These are phyloP conservation scores for Trichosporon ovoides DNA, from an alignment of 1,284 basidiomycete species.

Conservation along the genomic window DNA sequence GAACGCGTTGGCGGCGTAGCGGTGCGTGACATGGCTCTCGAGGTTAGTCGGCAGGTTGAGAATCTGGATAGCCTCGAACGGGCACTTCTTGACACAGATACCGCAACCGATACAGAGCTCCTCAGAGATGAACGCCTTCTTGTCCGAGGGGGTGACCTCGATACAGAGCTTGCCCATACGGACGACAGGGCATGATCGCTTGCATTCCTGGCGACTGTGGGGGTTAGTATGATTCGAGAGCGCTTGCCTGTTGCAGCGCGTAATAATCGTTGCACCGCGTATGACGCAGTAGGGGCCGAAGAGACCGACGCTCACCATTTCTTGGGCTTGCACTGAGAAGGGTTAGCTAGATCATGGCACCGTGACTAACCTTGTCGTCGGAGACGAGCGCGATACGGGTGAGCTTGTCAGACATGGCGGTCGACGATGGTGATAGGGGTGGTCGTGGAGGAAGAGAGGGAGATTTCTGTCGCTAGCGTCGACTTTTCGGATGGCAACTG, in stretches of 20 bases:
- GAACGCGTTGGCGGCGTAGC: conserved; percentile 95
- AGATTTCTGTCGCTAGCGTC: background rate
- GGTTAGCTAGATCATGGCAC: conserved; percentile 6
- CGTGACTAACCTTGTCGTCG: conserved; percentile 58
- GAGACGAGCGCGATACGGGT: conserved; percentile 94
- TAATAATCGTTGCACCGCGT: background rate
- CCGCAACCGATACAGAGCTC: conserved; percentile 94
- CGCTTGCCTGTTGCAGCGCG: background rate
- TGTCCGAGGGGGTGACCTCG: conserved; percentile 86
- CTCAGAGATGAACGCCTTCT: conserved; percentile 96
- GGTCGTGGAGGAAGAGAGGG: background rate
- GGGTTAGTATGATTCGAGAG: background rate
- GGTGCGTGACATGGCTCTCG: conserved; percentile 88
- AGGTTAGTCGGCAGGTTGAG: conserved; percentile 96
- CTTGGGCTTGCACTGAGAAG: conserved; percentile 74
- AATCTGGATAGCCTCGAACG: conserved; percentile 94
- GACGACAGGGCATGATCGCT: conserved; percentile 87
- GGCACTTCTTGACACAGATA: conserved; percentile 99
- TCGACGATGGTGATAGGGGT: background rate
- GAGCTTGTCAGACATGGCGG: conserved; percentile 65
- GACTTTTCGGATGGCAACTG: background rate
- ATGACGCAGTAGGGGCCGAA: background rate
- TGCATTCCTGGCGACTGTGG: conserved; percentile 48
- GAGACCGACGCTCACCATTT: conserved; percentile 41
- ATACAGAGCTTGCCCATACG: conserved; percentile 99